These are phyloP conservation scores for Besnoitia besnoiti DNA, from an alignment of 169 alveolate species.

Conservation along the genomic window DNA sequence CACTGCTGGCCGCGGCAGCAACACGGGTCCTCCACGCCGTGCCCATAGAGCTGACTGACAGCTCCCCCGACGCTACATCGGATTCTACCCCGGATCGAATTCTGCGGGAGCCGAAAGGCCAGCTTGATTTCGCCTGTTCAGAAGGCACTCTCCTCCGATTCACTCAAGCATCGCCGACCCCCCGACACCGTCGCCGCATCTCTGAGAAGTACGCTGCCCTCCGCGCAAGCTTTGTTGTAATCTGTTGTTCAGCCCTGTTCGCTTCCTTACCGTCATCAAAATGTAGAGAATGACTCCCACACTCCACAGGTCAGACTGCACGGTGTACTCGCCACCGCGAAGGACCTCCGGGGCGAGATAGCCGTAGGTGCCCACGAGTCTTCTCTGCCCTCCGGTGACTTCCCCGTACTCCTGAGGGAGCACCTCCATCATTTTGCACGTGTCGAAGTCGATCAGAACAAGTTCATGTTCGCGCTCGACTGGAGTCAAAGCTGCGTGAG, in stretches of 20 bases:
- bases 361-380: slow-evolving; percentile 80
- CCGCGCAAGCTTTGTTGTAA: too few relatives aligned
- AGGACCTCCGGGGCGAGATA: slow-evolving; percentile 78
- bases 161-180: background rate
- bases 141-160: background rate
- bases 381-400: slow-evolving; percentile 29
- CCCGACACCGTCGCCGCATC: too few relatives aligned
- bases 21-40: too few relatives aligned
- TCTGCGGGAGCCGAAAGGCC: too few relatives aligned
- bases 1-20: too few relatives aligned
- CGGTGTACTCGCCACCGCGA: slow-evolving; percentile 78
- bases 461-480: slow-evolving; percentile 71
- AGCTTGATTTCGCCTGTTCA: background rate
- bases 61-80: too few relatives aligned
- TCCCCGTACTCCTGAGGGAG: slow-evolving; percentile 30
- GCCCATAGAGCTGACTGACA: too few relatives aligned
- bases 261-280: slow-evolving; percentile 80
- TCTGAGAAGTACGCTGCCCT: too few relatives aligned
- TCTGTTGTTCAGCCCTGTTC: too few relatives aligned
- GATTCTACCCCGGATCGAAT: too few relatives aligned
- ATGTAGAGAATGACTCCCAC: slow-evolving; percentile 90
- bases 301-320: slow-evolving; percentile 91
- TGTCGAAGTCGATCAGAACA: slow-evolving; percentile 77
- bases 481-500: background rate
- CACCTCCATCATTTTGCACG: slow-evolving; percentile 70